Conservation (phyloP, 305 asterid genomes). For the Plantago lanceolata region DNA sequence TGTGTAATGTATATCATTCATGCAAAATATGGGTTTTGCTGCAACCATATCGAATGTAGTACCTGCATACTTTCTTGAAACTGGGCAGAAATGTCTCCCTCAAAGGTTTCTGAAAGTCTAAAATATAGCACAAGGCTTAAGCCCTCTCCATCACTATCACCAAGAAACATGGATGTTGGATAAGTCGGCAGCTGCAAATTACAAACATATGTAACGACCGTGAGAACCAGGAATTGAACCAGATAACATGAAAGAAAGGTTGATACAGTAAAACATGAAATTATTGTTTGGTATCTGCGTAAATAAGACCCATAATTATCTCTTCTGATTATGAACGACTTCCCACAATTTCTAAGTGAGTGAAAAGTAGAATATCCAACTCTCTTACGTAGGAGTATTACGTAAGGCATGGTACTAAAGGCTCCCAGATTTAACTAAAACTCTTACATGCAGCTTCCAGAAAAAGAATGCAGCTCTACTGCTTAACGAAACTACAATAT, state of each 20-base stretch:
- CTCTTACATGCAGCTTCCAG: too few species aligned
- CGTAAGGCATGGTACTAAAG: too few species aligned
- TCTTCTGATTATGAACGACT: too few species aligned
- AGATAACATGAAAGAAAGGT: too few species aligned
- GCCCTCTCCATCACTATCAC: conserved; percentile 92
- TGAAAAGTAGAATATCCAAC: too few species aligned
- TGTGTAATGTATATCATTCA: background rate
- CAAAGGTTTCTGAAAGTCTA: conserved; percentile 59
- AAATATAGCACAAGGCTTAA: conserved; percentile 82
- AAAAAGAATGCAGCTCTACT: too few species aligned
- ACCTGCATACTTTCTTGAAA: conserved; percentile 84
- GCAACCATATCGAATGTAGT: conserved; percentile 1
- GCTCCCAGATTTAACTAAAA: too few species aligned
- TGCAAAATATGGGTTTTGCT: background rate
- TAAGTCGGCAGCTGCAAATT: conserved; percentile 78
- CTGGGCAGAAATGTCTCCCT: conserved; percentile 64
- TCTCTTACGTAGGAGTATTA: too few species aligned
- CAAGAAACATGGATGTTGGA: conserved; percentile 88
- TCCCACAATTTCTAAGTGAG: too few species aligned
- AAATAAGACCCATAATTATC: too few species aligned
- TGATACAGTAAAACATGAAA: too few species aligned
- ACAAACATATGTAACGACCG: conserved; percentile 16
- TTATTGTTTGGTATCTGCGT: too few species aligned
- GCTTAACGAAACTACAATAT: background rate
- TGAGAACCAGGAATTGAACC: background rate